phyloP scores from a whole-genome alignment of 768 basidiomycete species.

The Jaapia argillacea region DNA sequence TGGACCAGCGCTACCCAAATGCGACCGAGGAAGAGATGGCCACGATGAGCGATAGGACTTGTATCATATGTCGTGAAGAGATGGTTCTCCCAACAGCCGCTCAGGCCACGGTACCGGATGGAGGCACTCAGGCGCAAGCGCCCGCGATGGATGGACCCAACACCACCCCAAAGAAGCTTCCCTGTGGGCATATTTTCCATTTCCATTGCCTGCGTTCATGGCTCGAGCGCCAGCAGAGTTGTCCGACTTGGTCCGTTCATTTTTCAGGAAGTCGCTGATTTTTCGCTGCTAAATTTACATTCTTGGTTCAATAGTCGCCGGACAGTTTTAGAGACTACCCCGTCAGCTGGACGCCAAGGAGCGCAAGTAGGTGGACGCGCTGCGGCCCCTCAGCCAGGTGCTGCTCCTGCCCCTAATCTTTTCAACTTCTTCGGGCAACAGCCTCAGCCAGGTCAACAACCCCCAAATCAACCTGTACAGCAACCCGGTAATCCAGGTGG shows the following conservation, averaged over 20 bases:
- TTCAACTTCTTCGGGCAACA: constrained; percentile 5
- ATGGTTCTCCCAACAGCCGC: constrained; percentile 42
- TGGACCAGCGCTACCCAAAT: constrained; percentile 93
- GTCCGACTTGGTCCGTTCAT: constrained; percentile 84
- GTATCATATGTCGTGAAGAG: constrained; percentile 97
- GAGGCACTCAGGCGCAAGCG: constrained; percentile 14
- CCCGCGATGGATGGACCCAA: constrained; percentile 79
- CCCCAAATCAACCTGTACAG: constrained; percentile 16
- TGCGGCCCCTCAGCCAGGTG: constrained; percentile 14
- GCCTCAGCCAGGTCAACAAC: constrained; percentile 22
- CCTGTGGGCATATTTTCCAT: constrained; percentile 97
- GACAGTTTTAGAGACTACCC: constrained; percentile 53
- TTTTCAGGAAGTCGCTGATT: constrained; percentile 1
- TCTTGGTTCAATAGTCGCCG: constrained; percentile 44
- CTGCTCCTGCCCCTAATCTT: neutral
- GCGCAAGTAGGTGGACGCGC: constrained; percentile 8
- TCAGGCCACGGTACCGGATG: constrained; percentile 10
- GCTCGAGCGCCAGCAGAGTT: constrained; percentile 97
- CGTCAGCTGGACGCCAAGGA: constrained; percentile 10
- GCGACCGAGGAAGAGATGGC: constrained; percentile 80
- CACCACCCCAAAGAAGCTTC: constrained; percentile 92
- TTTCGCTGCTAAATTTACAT: constrained; percentile 1
- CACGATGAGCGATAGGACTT: constrained; percentile 79
- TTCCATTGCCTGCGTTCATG: constrained; percentile 95
- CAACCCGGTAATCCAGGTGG: constrained; percentile 22